These are phyloP conservation scores for Excoecaria cochinchinensis DNA, from an alignment of 345 rosid species.

Conservation along the genomic window DNA sequence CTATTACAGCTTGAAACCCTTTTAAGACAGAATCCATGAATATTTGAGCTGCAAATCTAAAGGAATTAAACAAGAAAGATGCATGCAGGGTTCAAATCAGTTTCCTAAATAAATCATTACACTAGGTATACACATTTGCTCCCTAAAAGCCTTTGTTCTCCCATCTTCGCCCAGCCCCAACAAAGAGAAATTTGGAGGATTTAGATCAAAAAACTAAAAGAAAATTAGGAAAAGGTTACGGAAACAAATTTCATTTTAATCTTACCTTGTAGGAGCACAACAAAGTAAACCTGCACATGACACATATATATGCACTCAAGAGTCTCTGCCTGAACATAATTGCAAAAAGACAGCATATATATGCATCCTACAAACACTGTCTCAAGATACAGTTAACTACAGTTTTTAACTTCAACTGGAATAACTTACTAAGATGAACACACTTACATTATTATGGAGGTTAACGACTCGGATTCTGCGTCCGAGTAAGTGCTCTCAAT, in stretches of 20 bases:
- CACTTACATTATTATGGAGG: constrained; percentile 7
- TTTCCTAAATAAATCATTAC: background rate
- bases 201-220: background rate
- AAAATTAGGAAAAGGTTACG: background rate
- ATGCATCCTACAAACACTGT: background rate
- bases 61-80: background rate
- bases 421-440: constrained; percentile 12
- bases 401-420: background rate
- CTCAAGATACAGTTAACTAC: constrained; percentile 2
- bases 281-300: background rate
- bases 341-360: background rate
- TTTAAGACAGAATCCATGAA: too few species aligned
- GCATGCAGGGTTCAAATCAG: background rate
- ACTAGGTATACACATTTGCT: background rate
- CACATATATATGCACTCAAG: background rate
- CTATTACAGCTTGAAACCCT: too few species aligned
- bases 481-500: constrained; percentile 44
- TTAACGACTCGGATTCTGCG: constrained; percentile 35
- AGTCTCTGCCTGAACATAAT: background rate
- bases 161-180: background rate
- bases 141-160: background rate
- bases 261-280: background rate
- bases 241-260: background rate
- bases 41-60: too few species aligned
- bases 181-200: too few species aligned